Evolutionary conservation across 2,329 filamentous ascomycete species (phyloP), one percentile per base, ranked within the genome.

Genomic region (Exserohilum turcica): DNA sequence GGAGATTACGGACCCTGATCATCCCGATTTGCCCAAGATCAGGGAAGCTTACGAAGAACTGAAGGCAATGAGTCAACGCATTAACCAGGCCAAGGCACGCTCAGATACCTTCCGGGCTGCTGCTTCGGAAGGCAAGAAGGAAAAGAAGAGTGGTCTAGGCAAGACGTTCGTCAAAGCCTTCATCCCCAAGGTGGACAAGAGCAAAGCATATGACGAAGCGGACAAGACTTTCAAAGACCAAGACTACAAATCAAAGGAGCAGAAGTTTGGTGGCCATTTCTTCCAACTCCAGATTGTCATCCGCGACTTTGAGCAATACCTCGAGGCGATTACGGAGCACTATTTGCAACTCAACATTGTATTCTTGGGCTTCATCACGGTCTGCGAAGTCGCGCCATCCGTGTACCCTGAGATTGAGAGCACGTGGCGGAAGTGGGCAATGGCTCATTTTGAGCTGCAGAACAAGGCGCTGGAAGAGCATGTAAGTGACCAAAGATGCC

Each of bases 11-110:
- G 88, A 90, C 0, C 76, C 82, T 8, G 87, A 92, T 58, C 94
- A 99, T 69, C 92, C 93, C 0, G 94, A 99, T 73, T 84, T 88
- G 55, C 78, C 81, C 21, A 79, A 84, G 7, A 82, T 99, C 29
- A 85, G 89, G 60, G 83, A 82, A 32, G 88, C 92, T 8, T 85
- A 90, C 18, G 84, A 89, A 47, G 89, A 93, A 56, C 78, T 86
- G 27, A 83, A 81, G 6, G 80, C 79, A 48, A 82, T 87, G 59
- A 83, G 83, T 27, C 78, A 82, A 33, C 81, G 85, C 38, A 97
- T 97, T 74, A 96, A 99, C 77, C 92, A 95, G 71, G 87, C 92
- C 48, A 97, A 97, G 78, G 95, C 93, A 77, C 92, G 95, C 47
- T 92, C 93, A 54, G 91, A 97, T 74, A 84, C 96, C 40, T 90